Evolutionary conservation across 352 stramenopile genomes (phyloP).

Genomic region (Pythium sp.): DNA sequence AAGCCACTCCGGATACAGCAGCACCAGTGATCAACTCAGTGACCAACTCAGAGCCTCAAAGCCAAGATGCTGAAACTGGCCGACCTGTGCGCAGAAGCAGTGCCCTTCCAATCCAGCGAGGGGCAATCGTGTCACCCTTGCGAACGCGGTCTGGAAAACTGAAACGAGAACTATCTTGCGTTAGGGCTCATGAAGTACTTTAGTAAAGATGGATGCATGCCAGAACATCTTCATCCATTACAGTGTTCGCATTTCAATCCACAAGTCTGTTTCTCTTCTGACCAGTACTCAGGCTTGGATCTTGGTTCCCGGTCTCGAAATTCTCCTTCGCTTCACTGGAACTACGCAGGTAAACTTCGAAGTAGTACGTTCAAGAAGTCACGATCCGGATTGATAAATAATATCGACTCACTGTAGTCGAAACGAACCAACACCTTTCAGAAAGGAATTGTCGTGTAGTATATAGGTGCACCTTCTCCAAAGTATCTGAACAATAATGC

Average conservation of each 20-base stretch:
- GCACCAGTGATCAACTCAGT: not conserved
- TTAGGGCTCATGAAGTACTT: not conserved
- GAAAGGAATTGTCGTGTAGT: not conserved
- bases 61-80: not conserved
- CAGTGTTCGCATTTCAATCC: not conserved
- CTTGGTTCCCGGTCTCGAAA: not conserved
- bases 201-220: not conserved
- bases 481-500: not conserved
- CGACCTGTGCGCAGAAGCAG: not conserved
- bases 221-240: not conserved
- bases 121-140: not conserved
- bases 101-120: not conserved
- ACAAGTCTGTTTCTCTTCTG: not conserved
- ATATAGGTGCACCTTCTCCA: not conserved
- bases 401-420: no score
- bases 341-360: no score
- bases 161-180: not conserved
- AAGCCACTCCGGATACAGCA: not conserved
- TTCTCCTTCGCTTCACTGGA: no score
- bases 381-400: no score
- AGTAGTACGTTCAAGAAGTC: no score
- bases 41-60: not conserved
- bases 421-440: not conserved
- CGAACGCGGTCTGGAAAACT: slow-evolving; percentile 1
- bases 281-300: not conserved